Base-by-base conservation (phyloP, 106 monocot species). In the Platanthera zijinensis region DNA sequence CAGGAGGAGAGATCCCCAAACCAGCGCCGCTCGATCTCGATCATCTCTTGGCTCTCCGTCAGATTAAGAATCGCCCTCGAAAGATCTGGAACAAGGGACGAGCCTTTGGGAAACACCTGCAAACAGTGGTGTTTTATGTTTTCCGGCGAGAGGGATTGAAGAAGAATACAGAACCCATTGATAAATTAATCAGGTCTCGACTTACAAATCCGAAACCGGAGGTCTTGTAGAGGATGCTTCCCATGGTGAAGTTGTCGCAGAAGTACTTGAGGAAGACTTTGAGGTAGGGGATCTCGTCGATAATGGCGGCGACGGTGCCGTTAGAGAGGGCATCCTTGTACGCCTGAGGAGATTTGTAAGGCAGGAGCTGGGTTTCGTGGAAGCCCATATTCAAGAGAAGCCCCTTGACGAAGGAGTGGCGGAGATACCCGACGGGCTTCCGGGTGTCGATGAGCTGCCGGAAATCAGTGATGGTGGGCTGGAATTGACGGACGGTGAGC, bases 401-500 rank as follows among this genome's bases (percentile, higher is more conserved):
- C 7, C 78, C 74, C 3, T 11, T 48, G 1, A 81, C 75, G 30
- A 81, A 81, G 7, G 81, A 81, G 13, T 66, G 69, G 19, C 62
- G 48, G 17, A 67, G 69, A 19, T 48, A 70, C 4, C 81, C 81
- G 0, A 81, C 69, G 48, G 68, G 13, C 50, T 75, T 30, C 39
- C 75, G 10, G 2, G 17, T 56, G 48, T 28, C 52, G 28, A 81
- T 57, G 57, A 78, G 81, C n/a, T 81, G 51, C 8, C 56, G 39
- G 2, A 78, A 49, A 45, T 81, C 78, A 0, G 81, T 25, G 0
- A 78, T 47, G 8, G 62, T 51, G 4, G 85, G 78, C 28, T 69
- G 32, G 17, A 81, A 72, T 64, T 72, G 80, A 51, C 63, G 74
- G 46, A 86, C 86, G 39, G 86, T 86, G 6, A 82, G 74, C 80